Percentiles rank a stretch among this genome's conserved stretches.
Evolutionary conservation across 768 basidiomycete genomes (phyloP).

Genomic region (Saitozyma podzolica): DNA sequence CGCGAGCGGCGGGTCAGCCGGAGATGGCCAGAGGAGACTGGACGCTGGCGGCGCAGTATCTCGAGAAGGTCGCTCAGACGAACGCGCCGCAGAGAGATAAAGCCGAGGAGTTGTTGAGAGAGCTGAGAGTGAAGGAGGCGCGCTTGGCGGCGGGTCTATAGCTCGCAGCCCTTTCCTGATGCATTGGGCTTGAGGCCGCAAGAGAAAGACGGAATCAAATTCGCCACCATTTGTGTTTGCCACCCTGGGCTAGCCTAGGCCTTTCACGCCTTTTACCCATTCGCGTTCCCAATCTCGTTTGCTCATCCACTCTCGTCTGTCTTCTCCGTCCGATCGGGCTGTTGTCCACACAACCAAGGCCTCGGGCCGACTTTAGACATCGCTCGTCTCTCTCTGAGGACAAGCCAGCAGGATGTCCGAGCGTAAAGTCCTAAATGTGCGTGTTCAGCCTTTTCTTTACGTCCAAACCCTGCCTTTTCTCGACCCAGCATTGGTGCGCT

Average conservation of each 20-base stretch:
- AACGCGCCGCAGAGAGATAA: slow-evolving; percentile 78
- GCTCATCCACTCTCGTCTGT: too few species aligned
- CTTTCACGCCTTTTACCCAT: too few species aligned
- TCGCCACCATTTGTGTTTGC: too few species aligned
- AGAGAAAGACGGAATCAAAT: too few species aligned
- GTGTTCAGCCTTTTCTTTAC: slow-evolving; percentile 8
- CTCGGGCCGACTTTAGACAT: too few species aligned
- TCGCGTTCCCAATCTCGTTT: too few species aligned
- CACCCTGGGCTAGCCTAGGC: too few species aligned
- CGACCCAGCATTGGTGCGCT: slow-evolving; percentile 29
- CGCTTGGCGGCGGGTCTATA: slow-evolving; percentile 12
- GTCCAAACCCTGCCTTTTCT: not conserved
- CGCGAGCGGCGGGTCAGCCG: not conserved
- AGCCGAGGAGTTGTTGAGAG: slow-evolving; percentile 66
- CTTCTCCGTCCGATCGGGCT: too few species aligned
- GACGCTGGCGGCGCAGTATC: slow-evolving; percentile 66
- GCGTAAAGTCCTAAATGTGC: slow-evolving; percentile 74
- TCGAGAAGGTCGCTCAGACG: slow-evolving; percentile 71
- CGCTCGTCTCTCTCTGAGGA: not conserved
- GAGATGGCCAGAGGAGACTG: slow-evolving; percentile 54
- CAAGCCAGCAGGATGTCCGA: slow-evolving; percentile 49
- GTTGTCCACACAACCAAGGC: too few species aligned
- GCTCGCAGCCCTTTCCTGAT: too few species aligned
- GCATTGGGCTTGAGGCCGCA: too few species aligned
- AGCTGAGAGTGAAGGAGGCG: slow-evolving; percentile 57